These are phyloP conservation scores for Pseudogymnoascus sp. DNA, from an alignment of 2,329 filamentous ascomycete genomes.

Conservation along the genomic window DNA sequence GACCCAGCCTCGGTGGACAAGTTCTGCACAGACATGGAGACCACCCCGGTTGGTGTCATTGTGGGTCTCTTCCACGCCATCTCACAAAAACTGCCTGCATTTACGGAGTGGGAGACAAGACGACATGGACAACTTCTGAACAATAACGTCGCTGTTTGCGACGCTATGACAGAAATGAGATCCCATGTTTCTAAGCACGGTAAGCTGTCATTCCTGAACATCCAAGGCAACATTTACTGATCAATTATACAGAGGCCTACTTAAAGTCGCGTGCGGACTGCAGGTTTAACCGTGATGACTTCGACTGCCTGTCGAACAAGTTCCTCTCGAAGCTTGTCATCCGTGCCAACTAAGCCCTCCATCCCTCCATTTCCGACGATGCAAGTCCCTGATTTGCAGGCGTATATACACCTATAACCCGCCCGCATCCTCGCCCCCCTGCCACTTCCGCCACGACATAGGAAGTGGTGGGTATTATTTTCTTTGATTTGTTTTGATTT, in stretches of 20 bases:
- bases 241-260: slow-evolving; percentile 63
- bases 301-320: slow-evolving; percentile 94
- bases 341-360: slow-evolving; percentile 64
- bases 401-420: slow-evolving; percentile 6
- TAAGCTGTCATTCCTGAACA: slow-evolving; percentile 40
- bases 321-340: slow-evolving; percentile 95
- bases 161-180: slow-evolving; percentile 92
- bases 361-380: not conserved
- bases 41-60: slow-evolving; percentile 89
- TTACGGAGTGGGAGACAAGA: slow-evolving; percentile 87
- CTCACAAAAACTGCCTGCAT: slow-evolving; percentile 87
- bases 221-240: slow-evolving; percentile 34
- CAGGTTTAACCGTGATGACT: slow-evolving; percentile 85
- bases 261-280: slow-evolving; percentile 69
- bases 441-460: slow-evolving; percentile 22
- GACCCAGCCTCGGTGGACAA: slow-evolving; percentile 79
- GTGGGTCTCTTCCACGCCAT: slow-evolving; percentile 96
- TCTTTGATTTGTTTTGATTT: slow-evolving; percentile 11
- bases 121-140: slow-evolving; percentile 86
- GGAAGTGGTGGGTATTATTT: slow-evolving; percentile 15
- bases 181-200: slow-evolving; percentile 89
- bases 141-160: slow-evolving; percentile 86
- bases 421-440: slow-evolving; percentile 18
- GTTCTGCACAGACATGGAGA: slow-evolving; percentile 96
- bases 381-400: slow-evolving; percentile 9